Evolutionary conservation across 306 rosid genomes (phyloP), one percentile per base, ranked within the genome.

Genomic region (Biancaea sappan): DNA sequence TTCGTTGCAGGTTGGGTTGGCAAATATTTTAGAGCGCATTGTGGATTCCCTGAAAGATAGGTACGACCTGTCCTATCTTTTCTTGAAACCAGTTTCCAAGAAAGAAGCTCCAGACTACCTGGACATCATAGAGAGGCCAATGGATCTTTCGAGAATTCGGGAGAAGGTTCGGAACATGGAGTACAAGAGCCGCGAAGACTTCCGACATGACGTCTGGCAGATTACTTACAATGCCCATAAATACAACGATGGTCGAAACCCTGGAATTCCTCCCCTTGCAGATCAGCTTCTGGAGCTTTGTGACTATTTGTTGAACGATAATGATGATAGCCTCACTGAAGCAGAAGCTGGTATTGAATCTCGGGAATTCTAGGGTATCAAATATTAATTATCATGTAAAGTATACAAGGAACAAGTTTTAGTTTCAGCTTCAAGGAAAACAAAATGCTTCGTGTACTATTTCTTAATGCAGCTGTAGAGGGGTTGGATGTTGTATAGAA

Each of bases 71-170:
- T 91, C 96, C 0, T 85, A 69, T 77, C 90, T 94, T 63, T 94
- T 94, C 78, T 31, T 88, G 68, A 91, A 90, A 79, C 98, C 98
- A 0, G 98, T 94, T 56, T 77, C 98, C 38, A 91, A 83, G 84
- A 94, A 94, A 80, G 95, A 87, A 16, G 97, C 98, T 61, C 98
- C 98, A 15, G 98, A 94, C 69, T 94, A 94, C 86, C 77, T 87
- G 72, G 91, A 88, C 83, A 47, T 87, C 43, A 81, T 94, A 80
- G 84, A 94, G 61, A 86, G 81, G 51, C 98, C 98, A 14, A 94
- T 91, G 97, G 98, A 94, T 78, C 89, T 94, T 47, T 88, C 98
- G 28, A 87, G 84, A 82, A 83, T 94, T 69, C 81, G 84, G 79
- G 97, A 94, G 69, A 87, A 86, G 85, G 97, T 94, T 38, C 77